These are phyloP conservation scores for Xenosphaeropsis pyriputrescens DNA, from an alignment of 2,329 filamentous ascomycete species.

Conservation along the genomic window DNA sequence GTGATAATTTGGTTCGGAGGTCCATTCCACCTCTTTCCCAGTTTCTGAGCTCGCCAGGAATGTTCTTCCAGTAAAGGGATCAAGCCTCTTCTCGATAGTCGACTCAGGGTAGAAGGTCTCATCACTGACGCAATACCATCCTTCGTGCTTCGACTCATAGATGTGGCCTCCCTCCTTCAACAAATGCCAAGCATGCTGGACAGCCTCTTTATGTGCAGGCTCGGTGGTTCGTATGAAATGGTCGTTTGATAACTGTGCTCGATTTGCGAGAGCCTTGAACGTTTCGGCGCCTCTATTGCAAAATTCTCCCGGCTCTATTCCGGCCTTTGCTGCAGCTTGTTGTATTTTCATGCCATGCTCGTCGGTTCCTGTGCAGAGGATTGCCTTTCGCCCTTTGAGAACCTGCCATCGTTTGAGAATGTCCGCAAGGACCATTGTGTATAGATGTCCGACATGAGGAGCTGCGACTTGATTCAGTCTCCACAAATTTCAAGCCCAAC, in stretches of 20 bases:
- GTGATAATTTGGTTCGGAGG: slow-evolving; percentile 85
- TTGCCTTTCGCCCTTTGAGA: slow-evolving; percentile 55
- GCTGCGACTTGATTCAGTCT: slow-evolving; percentile 30
- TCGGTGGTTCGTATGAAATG: slow-evolving; percentile 92
- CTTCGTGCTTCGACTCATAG: slow-evolving; percentile 75
- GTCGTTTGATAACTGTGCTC: slow-evolving; percentile 59
- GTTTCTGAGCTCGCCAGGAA: slow-evolving; percentile 77
- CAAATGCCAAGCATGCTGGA: slow-evolving; percentile 79
- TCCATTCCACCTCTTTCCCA: slow-evolving; percentile 88
- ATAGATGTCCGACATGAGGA: slow-evolving; percentile 89
- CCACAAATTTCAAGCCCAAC: not conserved
- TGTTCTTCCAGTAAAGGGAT: slow-evolving; percentile 69
- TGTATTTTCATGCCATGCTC: slow-evolving; percentile 98
- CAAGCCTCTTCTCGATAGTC: slow-evolving; percentile 57
- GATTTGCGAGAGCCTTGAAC: slow-evolving; percentile 61
- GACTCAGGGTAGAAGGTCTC: slow-evolving; percentile 87
- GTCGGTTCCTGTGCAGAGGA: slow-evolving; percentile 83
- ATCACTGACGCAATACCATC: slow-evolving; percentile 95
- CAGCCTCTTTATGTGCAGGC: slow-evolving; percentile 63
- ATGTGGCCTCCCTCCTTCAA: slow-evolving; percentile 64
- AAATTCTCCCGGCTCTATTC: slow-evolving; percentile 64
- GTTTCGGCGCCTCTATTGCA: slow-evolving; percentile 73
- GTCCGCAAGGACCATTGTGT: slow-evolving; percentile 82
- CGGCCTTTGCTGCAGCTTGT: slow-evolving; percentile 60
- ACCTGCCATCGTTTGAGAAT: slow-evolving; percentile 84